Conservation (phyloP, 768 basidiomycete genomes). For the Sistotremastrum suecicum region DNA sequence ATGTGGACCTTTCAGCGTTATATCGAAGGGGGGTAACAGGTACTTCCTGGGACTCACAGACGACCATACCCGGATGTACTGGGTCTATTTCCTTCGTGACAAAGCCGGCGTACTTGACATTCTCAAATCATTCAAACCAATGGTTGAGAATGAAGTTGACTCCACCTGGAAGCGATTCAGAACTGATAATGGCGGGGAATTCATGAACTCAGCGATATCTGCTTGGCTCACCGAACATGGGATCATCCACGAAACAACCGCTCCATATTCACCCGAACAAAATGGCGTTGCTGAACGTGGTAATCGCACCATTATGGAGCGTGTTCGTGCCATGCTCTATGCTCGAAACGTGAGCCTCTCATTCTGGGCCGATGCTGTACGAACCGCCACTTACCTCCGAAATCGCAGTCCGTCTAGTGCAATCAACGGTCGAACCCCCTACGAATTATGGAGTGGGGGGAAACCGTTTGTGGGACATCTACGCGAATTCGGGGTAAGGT, state of each 20-base stretch:
- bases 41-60: constrained; percentile 26
- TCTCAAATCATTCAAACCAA: constrained; percentile 14
- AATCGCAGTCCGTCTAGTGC: constrained; percentile 6
- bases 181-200: constrained; percentile 25
- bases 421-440: constrained; percentile 7
- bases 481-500: constrained; percentile 16
- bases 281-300: constrained; percentile 29
- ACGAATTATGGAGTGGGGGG: constrained; percentile 7
- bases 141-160: constrained; percentile 12
- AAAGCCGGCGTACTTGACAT: constrained; percentile 17
- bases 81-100: constrained; percentile 14
- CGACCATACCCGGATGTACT: constrained; percentile 16
- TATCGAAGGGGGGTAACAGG: constrained; percentile 12
- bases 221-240: constrained; percentile 5
- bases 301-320: constrained; percentile 23
- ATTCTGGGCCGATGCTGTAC: constrained; percentile 4
- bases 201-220: constrained; percentile 9
- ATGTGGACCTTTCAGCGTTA: constrained; percentile 4
- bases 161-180: no score
- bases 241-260: no score
- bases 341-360: no score
- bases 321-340: constrained; percentile 18
- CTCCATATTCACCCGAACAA: no score
- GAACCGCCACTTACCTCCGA: constrained; percentile 3
- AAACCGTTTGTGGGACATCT: constrained; percentile 17